Evolutionary conservation across 2,329 filamentous ascomycete species (phyloP), one percentile per base, ranked within the genome.

Genomic region (Colletotrichum phormii): DNA sequence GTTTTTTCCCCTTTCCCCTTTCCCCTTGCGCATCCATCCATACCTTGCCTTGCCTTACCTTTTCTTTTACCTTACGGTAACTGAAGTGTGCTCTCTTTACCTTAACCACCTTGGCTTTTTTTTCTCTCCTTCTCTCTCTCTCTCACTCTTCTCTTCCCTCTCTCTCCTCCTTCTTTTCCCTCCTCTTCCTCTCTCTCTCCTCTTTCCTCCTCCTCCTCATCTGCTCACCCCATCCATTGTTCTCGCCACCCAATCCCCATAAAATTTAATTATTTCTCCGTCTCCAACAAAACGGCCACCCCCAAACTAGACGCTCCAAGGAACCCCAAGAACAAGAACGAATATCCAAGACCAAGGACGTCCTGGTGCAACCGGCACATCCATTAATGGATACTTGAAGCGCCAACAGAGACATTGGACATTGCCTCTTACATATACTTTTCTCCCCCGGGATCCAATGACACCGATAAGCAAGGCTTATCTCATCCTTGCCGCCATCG

Each of bases 381-480:
- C 59, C 65, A 69, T 31, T 64, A 46, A 68, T 58, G 64, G 64
- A 55, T 49, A 54, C 53, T 64, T 72, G 42, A 71, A 60, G 3
- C 31, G 53, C 7, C 66, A 55, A 15, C 33, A 71, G 60, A 65
- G 58, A 75, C 55, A 64, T 70, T 46, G 65, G 58, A 75, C 55
- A 64, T 70, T 46, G 63, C 29, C 70, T 72, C 60, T 72, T 70
- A 70, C 60, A 72, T 72, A 60, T 70, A 57, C 60, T 46, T 67
- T 71, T 59, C 59, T 71, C 66, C 37, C 67, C 37, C 37, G 37
- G 37, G 76, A 76, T 77, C 83, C 83, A 86, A 89, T 90, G 88
- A 89, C 87, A 84, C 84, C 83, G 84, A 88, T 87, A 88, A 88
- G 84, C 82, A 83, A 84, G 81, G 84, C 87, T 87, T 88, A 89